Conservation (phyloP, 164 flowering plant genomes). For the Tinospora cordifolia region DNA sequence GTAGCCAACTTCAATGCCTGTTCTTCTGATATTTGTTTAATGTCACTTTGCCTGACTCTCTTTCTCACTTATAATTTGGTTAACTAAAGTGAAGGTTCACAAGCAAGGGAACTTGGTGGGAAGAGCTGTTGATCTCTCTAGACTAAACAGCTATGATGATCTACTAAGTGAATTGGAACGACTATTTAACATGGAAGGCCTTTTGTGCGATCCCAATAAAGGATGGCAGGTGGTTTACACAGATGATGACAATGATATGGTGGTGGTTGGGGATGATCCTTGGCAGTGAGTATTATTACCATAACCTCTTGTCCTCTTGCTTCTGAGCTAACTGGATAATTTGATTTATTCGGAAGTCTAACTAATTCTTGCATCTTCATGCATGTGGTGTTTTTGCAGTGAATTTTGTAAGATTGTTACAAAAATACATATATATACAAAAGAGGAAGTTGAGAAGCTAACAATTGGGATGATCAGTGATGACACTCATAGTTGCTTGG, state of each 20-base stretch:
- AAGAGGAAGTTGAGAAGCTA: slow-evolving; percentile 81
- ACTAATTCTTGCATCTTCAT: neutral
- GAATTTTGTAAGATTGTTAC: slow-evolving; percentile 68
- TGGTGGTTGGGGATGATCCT: slow-evolving; percentile 92
- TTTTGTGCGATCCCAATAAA: slow-evolving; percentile 49
- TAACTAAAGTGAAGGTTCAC: slow-evolving; percentile 59
- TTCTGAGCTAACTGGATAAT: neutral
- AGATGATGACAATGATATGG: slow-evolving; percentile 74
- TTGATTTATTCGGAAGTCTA: neutral
- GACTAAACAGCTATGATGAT: slow-evolving; percentile 56
- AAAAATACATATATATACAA: slow-evolving; percentile 69
- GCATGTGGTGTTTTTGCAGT: slow-evolving; percentile 31
- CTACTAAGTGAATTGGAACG: slow-evolving; percentile 62
- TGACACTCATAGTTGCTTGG: slow-evolving; percentile 77
- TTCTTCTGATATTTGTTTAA: neutral
- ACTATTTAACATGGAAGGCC: slow-evolving; percentile 85
- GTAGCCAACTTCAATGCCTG: slow-evolving; percentile 28
- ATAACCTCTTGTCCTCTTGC: slow-evolving; percentile 1
- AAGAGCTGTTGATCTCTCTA: slow-evolving; percentile 81
- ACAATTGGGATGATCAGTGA: slow-evolving; percentile 48
- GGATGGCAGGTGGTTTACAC: slow-evolving; percentile 89
- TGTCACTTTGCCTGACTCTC: slow-evolving; percentile 8
- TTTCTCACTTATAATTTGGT: slow-evolving; percentile 17
- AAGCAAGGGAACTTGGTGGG: slow-evolving; percentile 90
- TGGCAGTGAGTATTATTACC: slow-evolving; percentile 71